Evolutionary conservation across 2,329 filamentous ascomycete species (phyloP).

Genomic region (Nigrospora osmanthi): DNA sequence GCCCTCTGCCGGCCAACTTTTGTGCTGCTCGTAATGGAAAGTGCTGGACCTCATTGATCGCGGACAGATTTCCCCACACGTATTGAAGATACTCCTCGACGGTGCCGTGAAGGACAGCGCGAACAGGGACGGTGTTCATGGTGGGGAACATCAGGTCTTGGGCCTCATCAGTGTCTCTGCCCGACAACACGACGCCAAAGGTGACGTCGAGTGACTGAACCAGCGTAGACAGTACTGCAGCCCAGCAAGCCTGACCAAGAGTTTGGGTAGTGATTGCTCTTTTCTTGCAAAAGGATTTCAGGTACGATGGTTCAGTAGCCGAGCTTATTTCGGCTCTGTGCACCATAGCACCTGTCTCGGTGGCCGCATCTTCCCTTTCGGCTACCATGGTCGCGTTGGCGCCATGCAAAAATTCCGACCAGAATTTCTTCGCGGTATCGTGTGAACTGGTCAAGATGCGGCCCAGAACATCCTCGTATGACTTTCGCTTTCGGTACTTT

Average conservation of each 20-base stretch:
- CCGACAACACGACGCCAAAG: slow-evolving; percentile 78
- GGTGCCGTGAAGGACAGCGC: slow-evolving; percentile 65
- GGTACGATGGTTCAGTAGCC: slow-evolving; percentile 24
- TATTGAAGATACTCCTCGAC: slow-evolving; percentile 58
- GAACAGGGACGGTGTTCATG: slow-evolving; percentile 82
- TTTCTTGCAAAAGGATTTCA: slow-evolving; percentile 55
- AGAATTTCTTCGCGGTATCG: slow-evolving; percentile 50
- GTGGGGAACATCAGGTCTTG: slow-evolving; percentile 72
- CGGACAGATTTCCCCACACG: slow-evolving; percentile 61
- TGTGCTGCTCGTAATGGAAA: slow-evolving; percentile 69
- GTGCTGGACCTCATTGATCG: slow-evolving; percentile 64
- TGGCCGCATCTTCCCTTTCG: not conserved
- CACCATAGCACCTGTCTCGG: not conserved
- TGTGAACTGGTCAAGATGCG: slow-evolving; percentile 37
- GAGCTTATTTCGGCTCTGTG: slow-evolving; percentile 40
- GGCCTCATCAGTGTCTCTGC: slow-evolving; percentile 66
- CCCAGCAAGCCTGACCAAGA: slow-evolving; percentile 70
- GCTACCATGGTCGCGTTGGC: slow-evolving; percentile 27
- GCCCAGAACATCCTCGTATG: slow-evolving; percentile 46
- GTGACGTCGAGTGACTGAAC: slow-evolving; percentile 62
- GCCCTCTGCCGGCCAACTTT: slow-evolving; percentile 29
- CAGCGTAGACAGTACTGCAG: slow-evolving; percentile 58
- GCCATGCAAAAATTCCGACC: slow-evolving; percentile 59
- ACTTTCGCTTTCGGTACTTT: slow-evolving; percentile 28
- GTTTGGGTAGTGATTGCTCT: slow-evolving; percentile 67